Conservation (phyloP, 2,329 filamentous ascomycete species). For the Basipetospora chlamydospora region DNA sequence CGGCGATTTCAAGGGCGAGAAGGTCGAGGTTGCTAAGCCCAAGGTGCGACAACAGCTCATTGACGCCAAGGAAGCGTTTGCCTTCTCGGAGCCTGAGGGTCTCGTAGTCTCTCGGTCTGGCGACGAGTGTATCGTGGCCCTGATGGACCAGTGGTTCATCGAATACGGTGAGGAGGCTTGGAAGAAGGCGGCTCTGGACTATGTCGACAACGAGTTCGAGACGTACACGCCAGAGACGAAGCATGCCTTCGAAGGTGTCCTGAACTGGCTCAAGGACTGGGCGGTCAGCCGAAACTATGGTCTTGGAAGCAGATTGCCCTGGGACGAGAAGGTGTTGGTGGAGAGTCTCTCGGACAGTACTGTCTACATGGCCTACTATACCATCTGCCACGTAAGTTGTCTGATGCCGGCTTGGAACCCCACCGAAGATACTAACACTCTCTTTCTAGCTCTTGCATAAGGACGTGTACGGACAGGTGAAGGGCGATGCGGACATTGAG, state of each 20-base stretch:
- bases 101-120: slow-evolving; percentile 78
- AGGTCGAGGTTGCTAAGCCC: slow-evolving; percentile 75
- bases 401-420: no score
- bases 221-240: slow-evolving; percentile 66
- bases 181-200: slow-evolving; percentile 60
- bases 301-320: slow-evolving; percentile 84
- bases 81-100: slow-evolving; percentile 85
- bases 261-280: slow-evolving; percentile 93
- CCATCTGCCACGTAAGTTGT: slow-evolving; percentile 30
- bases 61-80: slow-evolving; percentile 65
- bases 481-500: slow-evolving; percentile 53
- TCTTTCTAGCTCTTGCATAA: slow-evolving; percentile 52
- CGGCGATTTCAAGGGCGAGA: slow-evolving; percentile 76
- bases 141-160: slow-evolving; percentile 95
- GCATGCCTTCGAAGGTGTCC: slow-evolving; percentile 68
- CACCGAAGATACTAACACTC: no score
- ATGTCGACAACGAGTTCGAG: slow-evolving; percentile 60
- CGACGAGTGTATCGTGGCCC: slow-evolving; percentile 84
- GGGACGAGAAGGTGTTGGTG: slow-evolving; percentile 82
- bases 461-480: slow-evolving; percentile 69
- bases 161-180: slow-evolving; percentile 89
- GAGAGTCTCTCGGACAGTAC: slow-evolving; percentile 87
- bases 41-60: slow-evolving; percentile 70
- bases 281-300: slow-evolving; percentile 86
- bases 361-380: slow-evolving; percentile 79